These are phyloP conservation scores for Pseudocohnilembus persalinus DNA, from an alignment of 169 alveolate species.

Conservation along the genomic window DNA sequence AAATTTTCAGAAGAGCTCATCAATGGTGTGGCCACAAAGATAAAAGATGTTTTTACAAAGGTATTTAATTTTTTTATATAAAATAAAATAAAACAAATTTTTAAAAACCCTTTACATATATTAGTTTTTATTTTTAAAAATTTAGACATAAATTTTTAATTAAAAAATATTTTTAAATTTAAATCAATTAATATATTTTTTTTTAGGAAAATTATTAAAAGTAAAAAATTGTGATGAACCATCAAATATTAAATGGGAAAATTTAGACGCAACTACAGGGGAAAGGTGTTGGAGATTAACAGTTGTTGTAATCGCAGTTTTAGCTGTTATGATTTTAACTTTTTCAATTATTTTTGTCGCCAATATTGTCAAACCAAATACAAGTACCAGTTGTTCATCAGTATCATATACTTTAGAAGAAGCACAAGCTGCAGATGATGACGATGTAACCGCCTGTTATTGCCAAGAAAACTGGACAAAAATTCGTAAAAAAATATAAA, in stretches of 20 bases:
- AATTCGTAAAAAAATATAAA: too few relatives aligned
- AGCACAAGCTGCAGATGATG: constrained; percentile 1
- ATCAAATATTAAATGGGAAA: constrained; percentile 45
- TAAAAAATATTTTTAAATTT: too few relatives aligned
- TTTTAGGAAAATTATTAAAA: constrained; percentile 10
- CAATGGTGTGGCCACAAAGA: background rate
- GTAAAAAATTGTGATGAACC: constrained; percentile 41
- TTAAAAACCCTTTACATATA: constrained; percentile 1
- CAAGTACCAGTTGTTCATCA: constrained; percentile 19
- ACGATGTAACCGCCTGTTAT: background rate
- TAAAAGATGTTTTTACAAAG: background rate
- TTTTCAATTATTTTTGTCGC: constrained; percentile 32
- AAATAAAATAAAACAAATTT: background rate
- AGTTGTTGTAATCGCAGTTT: constrained; percentile 16
- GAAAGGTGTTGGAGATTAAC: constrained; percentile 25
- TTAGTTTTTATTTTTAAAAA: background rate
- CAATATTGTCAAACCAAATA: constrained; percentile 28
- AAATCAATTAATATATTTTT: too few relatives aligned
- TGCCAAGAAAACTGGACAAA: too few relatives aligned
- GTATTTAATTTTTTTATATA: too few relatives aligned
- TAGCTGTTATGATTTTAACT: constrained; percentile 35
- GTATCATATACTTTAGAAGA: constrained; percentile 5
- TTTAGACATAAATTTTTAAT: background rate
- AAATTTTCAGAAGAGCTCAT: too few relatives aligned
- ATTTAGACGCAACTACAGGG: constrained; percentile 33